phyloP scores from a whole-genome alignment of 164 flowering plant genomes.

The Kingdonia uniflora region DNA sequence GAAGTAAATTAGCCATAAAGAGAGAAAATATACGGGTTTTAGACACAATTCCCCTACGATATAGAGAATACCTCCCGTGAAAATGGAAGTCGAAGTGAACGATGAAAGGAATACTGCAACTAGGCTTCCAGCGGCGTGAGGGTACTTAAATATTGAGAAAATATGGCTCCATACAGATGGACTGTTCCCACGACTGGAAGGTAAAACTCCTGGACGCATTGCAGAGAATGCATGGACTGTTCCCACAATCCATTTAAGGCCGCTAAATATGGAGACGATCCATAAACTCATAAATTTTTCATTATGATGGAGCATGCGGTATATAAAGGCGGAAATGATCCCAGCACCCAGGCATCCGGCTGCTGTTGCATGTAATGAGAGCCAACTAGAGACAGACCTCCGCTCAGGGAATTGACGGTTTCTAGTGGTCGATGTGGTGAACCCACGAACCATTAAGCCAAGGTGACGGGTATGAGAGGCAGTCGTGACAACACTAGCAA shows the following conservation, averaged over 20 bases:
- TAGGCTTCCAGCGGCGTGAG: slow-evolving; percentile 42
- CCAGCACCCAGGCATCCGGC: slow-evolving; percentile 51
- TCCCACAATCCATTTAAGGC: slow-evolving; percentile 46
- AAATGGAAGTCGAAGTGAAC: slow-evolving; percentile 41
- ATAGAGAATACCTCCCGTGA: slow-evolving; percentile 38
- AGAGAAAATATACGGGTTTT: slow-evolving; percentile 19
- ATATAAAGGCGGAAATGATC: slow-evolving; percentile 33
- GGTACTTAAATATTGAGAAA: slow-evolving; percentile 28
- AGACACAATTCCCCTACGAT: slow-evolving; percentile 37
- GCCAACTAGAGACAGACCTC: slow-evolving; percentile 29
- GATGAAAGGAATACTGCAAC: slow-evolving; percentile 32
- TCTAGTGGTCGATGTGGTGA: slow-evolving; percentile 19
- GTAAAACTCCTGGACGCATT: slow-evolving; percentile 11
- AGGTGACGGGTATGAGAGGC: slow-evolving; percentile 55
- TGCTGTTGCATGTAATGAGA: slow-evolving; percentile 40
- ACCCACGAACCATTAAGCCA: slow-evolving; percentile 48
- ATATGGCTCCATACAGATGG: slow-evolving; percentile 7
- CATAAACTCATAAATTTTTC: slow-evolving; percentile 33
- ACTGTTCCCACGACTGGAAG: background rate
- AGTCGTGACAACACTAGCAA: slow-evolving; percentile 20
- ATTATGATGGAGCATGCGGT: slow-evolving; percentile 34
- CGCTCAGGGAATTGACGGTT: slow-evolving; percentile 23
- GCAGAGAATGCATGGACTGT: slow-evolving; percentile 17
- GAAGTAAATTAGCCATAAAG: slow-evolving; percentile 43
- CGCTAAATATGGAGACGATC: slow-evolving; percentile 64